Evolutionary conservation across 441 rosid genomes (phyloP).

Genomic region (Mallotus japonicus): DNA sequence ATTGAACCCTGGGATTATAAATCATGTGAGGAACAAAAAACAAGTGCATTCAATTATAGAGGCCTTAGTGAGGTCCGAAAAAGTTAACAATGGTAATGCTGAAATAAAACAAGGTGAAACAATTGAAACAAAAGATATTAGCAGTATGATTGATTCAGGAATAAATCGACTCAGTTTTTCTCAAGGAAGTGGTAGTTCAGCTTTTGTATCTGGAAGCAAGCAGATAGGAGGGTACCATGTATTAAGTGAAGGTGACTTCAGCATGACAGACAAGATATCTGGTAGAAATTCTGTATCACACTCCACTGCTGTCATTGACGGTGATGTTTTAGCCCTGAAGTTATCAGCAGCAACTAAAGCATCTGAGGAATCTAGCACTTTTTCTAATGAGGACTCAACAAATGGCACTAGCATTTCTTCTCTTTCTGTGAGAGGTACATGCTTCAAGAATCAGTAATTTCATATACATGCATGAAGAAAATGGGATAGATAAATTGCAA

Average conservation of each 20-base stretch:
- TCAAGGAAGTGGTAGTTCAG: slow-evolving; percentile 29
- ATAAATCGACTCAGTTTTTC: slow-evolving; percentile 30
- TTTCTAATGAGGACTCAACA: slow-evolving; percentile 48
- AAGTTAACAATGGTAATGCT: slow-evolving; percentile 26
- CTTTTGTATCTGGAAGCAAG: slow-evolving; percentile 30
- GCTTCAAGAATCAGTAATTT: background rate
- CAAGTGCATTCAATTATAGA: slow-evolving; percentile 92
- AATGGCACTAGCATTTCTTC: slow-evolving; percentile 44
- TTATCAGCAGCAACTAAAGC: slow-evolving; percentile 50
- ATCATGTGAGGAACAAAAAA: slow-evolving; percentile 76
- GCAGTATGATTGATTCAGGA: slow-evolving; percentile 32
- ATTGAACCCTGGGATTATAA: slow-evolving; percentile 87
- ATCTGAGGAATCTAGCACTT: slow-evolving; percentile 40
- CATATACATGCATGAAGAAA: too few relatives aligned
- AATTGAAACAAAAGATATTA: slow-evolving; percentile 31
- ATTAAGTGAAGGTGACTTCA: slow-evolving; percentile 31
- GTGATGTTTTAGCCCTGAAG: slow-evolving; percentile 42
- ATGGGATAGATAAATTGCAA: background rate
- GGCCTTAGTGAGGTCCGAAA: slow-evolving; percentile 67
- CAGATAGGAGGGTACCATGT: slow-evolving; percentile 34
- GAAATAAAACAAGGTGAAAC: slow-evolving; percentile 34
- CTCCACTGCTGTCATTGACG: slow-evolving; percentile 32
- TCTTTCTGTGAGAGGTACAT: slow-evolving; percentile 64
- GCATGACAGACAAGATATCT: slow-evolving; percentile 29
- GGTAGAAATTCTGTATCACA: slow-evolving; percentile 26